phyloP scores from a whole-genome alignment of 2,329 filamentous ascomycete genomes.

The Aspergillus arachidicola region DNA sequence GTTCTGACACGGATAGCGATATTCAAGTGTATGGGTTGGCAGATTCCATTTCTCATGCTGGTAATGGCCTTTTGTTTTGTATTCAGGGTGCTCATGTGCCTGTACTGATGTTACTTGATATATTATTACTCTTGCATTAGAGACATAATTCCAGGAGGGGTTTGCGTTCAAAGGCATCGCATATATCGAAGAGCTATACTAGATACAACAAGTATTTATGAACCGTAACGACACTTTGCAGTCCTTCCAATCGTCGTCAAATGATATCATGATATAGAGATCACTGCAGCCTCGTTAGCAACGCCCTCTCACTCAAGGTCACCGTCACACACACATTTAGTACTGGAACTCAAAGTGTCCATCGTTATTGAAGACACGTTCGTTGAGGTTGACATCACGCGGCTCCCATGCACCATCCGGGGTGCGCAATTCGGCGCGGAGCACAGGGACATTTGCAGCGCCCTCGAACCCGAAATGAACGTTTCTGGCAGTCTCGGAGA shows the following conservation, averaged over 20 bases:
- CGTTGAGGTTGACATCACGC: slow-evolving; percentile 21
- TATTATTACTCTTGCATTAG: not conserved
- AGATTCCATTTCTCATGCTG: not conserved
- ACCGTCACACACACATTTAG: not conserved
- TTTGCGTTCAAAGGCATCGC: not conserved
- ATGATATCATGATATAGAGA: not conserved
- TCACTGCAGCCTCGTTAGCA: not conserved
- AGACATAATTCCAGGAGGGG: not conserved
- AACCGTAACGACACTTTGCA: not conserved
- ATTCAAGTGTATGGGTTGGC: not conserved
- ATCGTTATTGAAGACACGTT: slow-evolving; percentile 19
- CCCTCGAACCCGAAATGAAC: slow-evolving; percentile 21
- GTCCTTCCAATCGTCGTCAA: not conserved
- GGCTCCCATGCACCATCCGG: not conserved
- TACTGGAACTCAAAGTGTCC: slow-evolving; percentile 13
- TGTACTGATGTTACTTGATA: not conserved
- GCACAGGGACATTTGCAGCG: slow-evolving; percentile 18
- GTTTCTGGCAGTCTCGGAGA: slow-evolving; percentile 15
- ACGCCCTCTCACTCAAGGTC: not conserved
- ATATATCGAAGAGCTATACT: not conserved
- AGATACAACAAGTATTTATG: not conserved
- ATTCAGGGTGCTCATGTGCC: not conserved
- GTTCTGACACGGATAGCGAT: not conserved
- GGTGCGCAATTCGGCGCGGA: slow-evolving; percentile 16
- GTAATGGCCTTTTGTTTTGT: not conserved